Evolutionary conservation across 2,329 filamentous ascomycete species (phyloP).

Genomic region (Aspergillus bombycis): DNA sequence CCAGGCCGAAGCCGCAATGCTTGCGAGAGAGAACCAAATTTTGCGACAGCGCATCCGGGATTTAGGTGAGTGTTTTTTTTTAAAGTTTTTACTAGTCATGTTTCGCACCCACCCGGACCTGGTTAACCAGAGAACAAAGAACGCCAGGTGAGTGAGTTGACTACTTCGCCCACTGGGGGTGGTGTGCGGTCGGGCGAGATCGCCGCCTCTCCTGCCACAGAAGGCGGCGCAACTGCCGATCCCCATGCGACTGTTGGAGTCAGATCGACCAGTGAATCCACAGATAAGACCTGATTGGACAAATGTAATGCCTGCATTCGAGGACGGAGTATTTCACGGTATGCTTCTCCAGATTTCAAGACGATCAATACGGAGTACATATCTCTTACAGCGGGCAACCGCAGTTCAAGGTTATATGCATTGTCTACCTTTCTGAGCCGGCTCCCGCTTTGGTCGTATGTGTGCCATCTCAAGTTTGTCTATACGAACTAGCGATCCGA

Average conservation of each 20-base stretch:
- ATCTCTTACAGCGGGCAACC: constrained; percentile 1
- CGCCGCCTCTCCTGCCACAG: constrained; percentile 10
- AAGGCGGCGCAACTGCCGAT: constrained; percentile 15
- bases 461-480: neutral
- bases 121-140: constrained; percentile 23
- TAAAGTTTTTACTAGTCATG: neutral
- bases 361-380: constrained; percentile 2
- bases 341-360: constrained; percentile 2
- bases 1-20: constrained; percentile 51
- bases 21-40: constrained; percentile 54
- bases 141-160: constrained; percentile 36
- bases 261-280: constrained; percentile 22
- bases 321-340: neutral
- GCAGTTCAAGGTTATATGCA: neutral
- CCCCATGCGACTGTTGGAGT: constrained; percentile 12
- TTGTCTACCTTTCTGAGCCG: neutral
- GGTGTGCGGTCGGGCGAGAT: constrained; percentile 10
- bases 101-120: neutral
- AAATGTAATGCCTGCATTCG: neutral
- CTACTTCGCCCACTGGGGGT: constrained; percentile 13
- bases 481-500: neutral
- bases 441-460: neutral
- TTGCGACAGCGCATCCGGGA: constrained; percentile 51
- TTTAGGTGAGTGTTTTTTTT: constrained; percentile 40
- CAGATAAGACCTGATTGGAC: constrained; percentile 27